Evolutionary conservation across 768 basidiomycete species (phyloP).

Genomic region (Russula olivacea): DNA sequence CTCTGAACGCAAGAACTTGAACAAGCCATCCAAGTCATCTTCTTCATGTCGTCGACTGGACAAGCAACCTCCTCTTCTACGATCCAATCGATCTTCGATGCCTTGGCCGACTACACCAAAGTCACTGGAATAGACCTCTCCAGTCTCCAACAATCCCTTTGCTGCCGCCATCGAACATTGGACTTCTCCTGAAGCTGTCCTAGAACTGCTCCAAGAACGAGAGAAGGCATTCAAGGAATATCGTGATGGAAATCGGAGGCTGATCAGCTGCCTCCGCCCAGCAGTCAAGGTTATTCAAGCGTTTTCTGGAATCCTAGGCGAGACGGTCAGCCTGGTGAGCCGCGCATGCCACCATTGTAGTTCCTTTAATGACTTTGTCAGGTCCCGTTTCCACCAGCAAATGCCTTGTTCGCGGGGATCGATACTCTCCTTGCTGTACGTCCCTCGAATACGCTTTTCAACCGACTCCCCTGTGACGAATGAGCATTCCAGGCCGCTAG

Average conservation of each 20-base stretch:
- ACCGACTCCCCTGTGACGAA: background rate
- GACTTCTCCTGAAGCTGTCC: background rate
- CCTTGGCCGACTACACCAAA: background rate
- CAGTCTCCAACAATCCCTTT: background rate
- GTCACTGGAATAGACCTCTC: constrained; percentile 1
- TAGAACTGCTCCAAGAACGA: background rate
- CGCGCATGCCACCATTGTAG: too few species aligned
- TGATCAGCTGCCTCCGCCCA: background rate
- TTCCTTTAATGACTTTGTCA: background rate
- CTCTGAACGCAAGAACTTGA: background rate
- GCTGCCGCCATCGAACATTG: background rate
- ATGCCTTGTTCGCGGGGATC: background rate
- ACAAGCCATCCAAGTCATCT: background rate
- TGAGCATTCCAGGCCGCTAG: background rate
- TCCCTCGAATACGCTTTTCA: background rate
- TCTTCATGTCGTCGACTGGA: background rate
- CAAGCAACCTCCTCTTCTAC: background rate
- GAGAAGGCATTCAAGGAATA: background rate
- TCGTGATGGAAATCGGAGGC: background rate
- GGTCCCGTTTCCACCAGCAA: background rate
- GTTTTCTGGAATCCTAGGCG: background rate
- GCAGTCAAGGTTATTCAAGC: background rate
- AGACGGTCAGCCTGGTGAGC: background rate
- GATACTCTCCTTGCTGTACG: background rate
- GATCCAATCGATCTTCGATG: background rate